phyloP scores from a whole-genome alignment of 2,329 filamentous ascomycete genomes.

The Penicillium verrucosum region DNA sequence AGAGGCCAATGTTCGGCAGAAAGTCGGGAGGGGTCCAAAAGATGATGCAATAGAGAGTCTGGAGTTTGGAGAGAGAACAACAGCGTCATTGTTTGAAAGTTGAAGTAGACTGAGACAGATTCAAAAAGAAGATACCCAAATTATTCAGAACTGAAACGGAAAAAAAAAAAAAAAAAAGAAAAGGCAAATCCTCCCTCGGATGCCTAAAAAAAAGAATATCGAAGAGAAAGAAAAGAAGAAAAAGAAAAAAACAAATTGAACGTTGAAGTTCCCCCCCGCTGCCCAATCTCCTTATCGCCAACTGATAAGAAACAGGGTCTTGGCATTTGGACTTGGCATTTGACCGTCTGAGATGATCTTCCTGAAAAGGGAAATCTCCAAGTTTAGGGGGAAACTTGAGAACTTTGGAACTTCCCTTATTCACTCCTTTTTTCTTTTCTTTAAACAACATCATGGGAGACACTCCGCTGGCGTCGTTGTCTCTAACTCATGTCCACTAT shows the following conservation, averaged over 20 bases:
- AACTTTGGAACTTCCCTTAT: background rate
- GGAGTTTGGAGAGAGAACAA: constrained; percentile 26
- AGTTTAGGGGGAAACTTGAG: background rate
- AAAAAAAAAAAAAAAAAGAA: background rate
- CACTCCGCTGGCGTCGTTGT: constrained; percentile 75
- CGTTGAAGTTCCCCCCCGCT: background rate
- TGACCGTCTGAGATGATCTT: background rate
- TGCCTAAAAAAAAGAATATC: constrained; percentile 19
- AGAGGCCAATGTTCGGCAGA: constrained; percentile 12
- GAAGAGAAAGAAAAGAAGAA: constrained; percentile 1
- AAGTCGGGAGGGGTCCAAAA: constrained; percentile 22
- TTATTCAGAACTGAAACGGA: background rate
- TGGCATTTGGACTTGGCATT: background rate
- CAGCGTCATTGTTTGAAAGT: constrained; percentile 36
- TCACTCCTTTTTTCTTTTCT: background rate
- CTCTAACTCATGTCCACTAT: constrained; percentile 94
- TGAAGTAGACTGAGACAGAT: background rate
- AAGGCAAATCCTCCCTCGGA: constrained; percentile 9
- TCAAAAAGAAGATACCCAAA: background rate
- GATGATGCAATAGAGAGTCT: constrained; percentile 28
- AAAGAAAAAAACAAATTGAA: background rate
- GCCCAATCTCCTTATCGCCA: background rate
- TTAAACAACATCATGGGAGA: constrained; percentile 26
- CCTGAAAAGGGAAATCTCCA: background rate
- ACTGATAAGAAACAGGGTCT: background rate